Conservation (phyloP, 805 yeast species). For the Trichomonascus vanleenenianus region DNA sequence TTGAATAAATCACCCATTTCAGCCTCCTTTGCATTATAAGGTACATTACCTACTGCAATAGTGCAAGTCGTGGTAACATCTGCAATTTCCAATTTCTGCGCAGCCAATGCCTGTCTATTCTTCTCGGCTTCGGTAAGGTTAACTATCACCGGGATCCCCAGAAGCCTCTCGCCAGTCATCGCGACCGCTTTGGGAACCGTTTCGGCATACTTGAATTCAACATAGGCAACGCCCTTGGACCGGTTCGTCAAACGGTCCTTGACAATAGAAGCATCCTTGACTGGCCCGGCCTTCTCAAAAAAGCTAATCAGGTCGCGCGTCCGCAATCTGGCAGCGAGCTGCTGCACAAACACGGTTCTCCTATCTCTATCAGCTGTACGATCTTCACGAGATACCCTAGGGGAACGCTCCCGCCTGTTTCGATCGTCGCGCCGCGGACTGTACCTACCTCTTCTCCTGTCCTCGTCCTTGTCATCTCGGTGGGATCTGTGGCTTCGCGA, state of each 20-base stretch:
- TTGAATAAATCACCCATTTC: slow-evolving; percentile 64
- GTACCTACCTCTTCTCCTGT: background rate
- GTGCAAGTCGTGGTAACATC: background rate
- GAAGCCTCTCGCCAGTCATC: slow-evolving; percentile 27
- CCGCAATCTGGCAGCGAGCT: slow-evolving; percentile 27
- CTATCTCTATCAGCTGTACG: slow-evolving; percentile 21
- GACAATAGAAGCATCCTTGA: slow-evolving; percentile 29
- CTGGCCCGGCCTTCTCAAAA: slow-evolving; percentile 28
- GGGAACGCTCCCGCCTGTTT: background rate
- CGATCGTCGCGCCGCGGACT: background rate
- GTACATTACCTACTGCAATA: slow-evolving; percentile 24
- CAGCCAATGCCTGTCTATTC: slow-evolving; percentile 23
- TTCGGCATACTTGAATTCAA: slow-evolving; percentile 25
- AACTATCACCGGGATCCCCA: slow-evolving; percentile 30
- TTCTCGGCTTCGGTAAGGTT: slow-evolving; percentile 29
- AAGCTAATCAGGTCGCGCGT: slow-evolving; percentile 25
- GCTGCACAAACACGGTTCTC: slow-evolving; percentile 31
- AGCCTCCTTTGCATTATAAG: slow-evolving; percentile 44
- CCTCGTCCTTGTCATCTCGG: background rate
- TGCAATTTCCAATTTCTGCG: background rate
- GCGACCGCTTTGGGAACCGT: slow-evolving; percentile 25
- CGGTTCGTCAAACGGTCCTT: slow-evolving; percentile 26
- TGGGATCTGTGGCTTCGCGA: background rate
- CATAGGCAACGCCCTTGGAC: slow-evolving; percentile 31
- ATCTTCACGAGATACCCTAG: background rate